A percentile compares a stretch with the other conserved stretches of the same genome.
phyloP scores from a whole-genome alignment of 768 basidiomycete genomes.

The Suillus placidus region DNA sequence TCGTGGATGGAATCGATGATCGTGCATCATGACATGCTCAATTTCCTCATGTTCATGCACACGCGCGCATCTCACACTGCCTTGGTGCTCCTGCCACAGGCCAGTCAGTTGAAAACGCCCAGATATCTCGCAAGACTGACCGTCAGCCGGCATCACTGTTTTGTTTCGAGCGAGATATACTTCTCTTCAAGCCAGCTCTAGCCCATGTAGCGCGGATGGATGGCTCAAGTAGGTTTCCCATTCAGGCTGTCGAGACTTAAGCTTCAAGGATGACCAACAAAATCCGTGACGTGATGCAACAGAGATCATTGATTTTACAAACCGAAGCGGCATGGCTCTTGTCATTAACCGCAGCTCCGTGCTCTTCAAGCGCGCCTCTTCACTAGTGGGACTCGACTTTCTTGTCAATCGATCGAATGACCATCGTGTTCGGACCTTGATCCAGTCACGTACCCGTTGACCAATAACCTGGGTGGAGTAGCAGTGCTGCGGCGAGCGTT shows the following conservation, averaged over 20 bases:
- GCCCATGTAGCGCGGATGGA: not conserved
- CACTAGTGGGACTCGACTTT: not conserved
- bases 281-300: conserved; percentile 1
- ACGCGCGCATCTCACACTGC: not conserved
- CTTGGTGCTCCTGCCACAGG: not conserved
- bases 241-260: not conserved
- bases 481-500: not conserved
- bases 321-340: not conserved
- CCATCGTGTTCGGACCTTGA: not conserved
- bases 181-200: not conserved
- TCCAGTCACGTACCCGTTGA: too few species aligned
- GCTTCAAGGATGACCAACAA: not conserved
- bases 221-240: not conserved
- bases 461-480: not conserved
- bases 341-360: not conserved
- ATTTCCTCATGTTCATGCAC: not conserved
- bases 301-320: not conserved
- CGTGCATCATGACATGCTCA: not conserved
- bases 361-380: not conserved
- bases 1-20: not conserved
- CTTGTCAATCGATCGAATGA: not conserved
- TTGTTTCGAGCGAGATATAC: not conserved
- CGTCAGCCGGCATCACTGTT: not conserved
- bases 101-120: not conserved
- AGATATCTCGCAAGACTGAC: not conserved